A percentile compares a stretch with the other conserved stretches of the same genome.
phyloP scores from a whole-genome alignment of 306 rosid genomes.

The Vigna nakashimae region DNA sequence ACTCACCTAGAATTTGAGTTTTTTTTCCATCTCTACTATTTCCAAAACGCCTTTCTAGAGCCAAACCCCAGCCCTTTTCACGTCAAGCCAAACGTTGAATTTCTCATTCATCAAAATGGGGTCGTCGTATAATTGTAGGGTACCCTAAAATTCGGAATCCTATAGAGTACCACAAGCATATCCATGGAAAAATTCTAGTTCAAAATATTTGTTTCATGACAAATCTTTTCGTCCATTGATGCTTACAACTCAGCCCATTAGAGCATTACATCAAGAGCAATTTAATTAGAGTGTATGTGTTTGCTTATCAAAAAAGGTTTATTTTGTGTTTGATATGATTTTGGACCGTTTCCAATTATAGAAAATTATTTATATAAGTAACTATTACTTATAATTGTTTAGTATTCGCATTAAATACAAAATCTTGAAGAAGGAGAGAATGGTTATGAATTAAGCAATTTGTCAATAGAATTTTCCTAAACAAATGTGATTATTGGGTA shows the following conservation, averaged over 20 bases:
- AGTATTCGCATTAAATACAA: too few relatives aligned
- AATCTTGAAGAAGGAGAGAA: too few relatives aligned
- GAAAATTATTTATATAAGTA: too few relatives aligned
- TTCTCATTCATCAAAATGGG: background rate
- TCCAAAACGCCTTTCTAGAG: slow-evolving; percentile 44
- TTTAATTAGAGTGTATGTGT: too few relatives aligned
- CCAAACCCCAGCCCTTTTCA: slow-evolving; percentile 14
- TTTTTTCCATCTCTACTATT: slow-evolving; percentile 14
- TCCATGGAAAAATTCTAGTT: slow-evolving; percentile 5
- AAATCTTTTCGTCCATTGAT: background rate
- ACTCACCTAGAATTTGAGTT: slow-evolving; percentile 27
- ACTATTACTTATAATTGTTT: too few relatives aligned
- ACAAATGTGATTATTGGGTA: too few relatives aligned
- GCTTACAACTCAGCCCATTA: background rate
- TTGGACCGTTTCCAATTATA: too few relatives aligned
- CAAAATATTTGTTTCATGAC: background rate
- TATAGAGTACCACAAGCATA: background rate
- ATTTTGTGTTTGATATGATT: too few relatives aligned
- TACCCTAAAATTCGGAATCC: slow-evolving; percentile 14
- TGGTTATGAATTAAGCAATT: too few relatives aligned
- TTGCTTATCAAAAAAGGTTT: too few relatives aligned
- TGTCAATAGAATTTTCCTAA: too few relatives aligned
- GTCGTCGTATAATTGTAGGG: slow-evolving; percentile 22
- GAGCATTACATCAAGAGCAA: too few relatives aligned
- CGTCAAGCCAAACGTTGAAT: slow-evolving; percentile 17